phyloP scores from a whole-genome alignment of 345 rosid species.

The Corchorus olitorius region DNA sequence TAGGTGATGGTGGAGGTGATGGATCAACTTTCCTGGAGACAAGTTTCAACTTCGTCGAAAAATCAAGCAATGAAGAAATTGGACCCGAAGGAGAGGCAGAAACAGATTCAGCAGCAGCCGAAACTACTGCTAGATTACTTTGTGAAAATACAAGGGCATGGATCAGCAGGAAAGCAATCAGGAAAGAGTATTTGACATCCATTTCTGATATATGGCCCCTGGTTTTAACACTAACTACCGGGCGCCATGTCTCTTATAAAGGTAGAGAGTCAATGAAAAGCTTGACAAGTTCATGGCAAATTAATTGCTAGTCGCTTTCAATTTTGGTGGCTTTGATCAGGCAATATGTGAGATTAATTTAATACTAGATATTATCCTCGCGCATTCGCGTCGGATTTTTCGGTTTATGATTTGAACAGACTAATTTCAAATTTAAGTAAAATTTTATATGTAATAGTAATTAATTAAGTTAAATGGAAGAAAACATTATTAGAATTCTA shows the following conservation, averaged over 20 bases:
- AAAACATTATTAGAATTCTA: too few relatives aligned
- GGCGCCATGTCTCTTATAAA: neutral
- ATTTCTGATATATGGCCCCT: neutral
- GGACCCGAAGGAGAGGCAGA: neutral
- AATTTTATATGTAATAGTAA: too few relatives aligned
- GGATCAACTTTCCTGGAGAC: neutral
- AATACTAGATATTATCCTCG: too few relatives aligned
- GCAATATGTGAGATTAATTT: neutral
- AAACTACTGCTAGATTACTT: neutral
- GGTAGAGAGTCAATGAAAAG: neutral
- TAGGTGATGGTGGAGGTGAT: neutral
- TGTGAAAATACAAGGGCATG: neutral
- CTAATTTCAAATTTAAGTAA: too few relatives aligned
- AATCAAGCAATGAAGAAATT: neutral
- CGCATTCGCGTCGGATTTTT: too few relatives aligned
- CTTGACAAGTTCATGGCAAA: neutral
- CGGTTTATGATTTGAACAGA: too few relatives aligned
- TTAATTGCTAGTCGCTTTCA: neutral
- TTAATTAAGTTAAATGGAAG: too few relatives aligned
- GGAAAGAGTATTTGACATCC: neutral
- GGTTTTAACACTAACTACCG: neutral
- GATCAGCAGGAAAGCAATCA: neutral
- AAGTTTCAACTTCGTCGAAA: neutral
- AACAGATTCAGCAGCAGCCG: constrained; percentile 1
- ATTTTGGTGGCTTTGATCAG: neutral